Conservation (phyloP, 2,329 filamentous ascomycete genomes). For the Talaromyces sp. region DNA sequence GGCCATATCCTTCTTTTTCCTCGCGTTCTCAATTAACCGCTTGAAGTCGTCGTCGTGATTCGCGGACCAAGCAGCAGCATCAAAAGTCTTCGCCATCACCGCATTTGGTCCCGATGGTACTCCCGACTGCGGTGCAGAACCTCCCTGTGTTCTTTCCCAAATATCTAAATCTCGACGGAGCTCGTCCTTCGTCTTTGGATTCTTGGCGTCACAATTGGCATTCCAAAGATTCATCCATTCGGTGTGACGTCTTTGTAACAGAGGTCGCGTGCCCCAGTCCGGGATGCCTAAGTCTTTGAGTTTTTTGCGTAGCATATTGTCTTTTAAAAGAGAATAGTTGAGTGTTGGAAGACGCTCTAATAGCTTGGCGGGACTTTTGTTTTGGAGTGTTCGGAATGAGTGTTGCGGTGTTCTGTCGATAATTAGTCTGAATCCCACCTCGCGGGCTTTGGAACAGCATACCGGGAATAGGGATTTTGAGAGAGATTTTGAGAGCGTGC, state of each 20-base stretch:
- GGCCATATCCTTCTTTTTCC: conserved; percentile 46
- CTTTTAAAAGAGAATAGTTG: conserved; percentile 84
- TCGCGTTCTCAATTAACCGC: conserved; percentile 73
- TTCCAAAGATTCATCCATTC: conserved; percentile 98
- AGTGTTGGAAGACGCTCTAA: conserved; percentile 71
- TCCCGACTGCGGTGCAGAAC: conserved; percentile 44
- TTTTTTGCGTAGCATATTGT: conserved; percentile 73
- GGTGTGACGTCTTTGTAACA: conserved; percentile 75
- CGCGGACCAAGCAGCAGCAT: conserved; percentile 69
- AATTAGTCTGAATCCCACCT: conserved; percentile 21
- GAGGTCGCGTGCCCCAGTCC: conserved; percentile 60
- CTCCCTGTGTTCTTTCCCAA: conserved; percentile 83
- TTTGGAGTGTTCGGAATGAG: neutral
- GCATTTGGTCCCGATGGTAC: conserved; percentile 28
- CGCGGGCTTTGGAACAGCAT: conserved; percentile 12
- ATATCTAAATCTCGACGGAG: conserved; percentile 73
- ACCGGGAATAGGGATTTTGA: conserved; percentile 27
- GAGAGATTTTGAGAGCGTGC: conserved; percentile 18
- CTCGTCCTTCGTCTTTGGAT: conserved; percentile 66
- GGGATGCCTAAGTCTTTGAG: conserved; percentile 76
- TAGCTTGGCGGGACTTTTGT: conserved; percentile 28
- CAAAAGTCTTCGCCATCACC: conserved; percentile 86
- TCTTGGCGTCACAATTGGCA: conserved; percentile 84
- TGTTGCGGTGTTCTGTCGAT: neutral
- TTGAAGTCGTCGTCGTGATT: conserved; percentile 74